These are phyloP conservation scores for Carex kokanica DNA, from an alignment of 176 grass and related monocot genomes.

Conservation along the genomic window DNA sequence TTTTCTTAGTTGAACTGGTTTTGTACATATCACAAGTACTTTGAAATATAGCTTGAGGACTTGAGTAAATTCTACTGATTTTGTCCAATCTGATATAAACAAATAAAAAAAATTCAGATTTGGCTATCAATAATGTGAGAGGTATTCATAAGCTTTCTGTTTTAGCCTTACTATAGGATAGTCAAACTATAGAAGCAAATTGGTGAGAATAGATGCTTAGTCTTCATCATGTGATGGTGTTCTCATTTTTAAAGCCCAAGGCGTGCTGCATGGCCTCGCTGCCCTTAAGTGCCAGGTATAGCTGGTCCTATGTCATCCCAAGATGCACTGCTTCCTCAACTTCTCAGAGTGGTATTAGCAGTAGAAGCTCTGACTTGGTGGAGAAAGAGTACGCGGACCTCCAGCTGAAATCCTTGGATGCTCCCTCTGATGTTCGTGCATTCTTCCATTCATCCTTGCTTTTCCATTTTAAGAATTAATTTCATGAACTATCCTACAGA, in stretches of 20 bases:
- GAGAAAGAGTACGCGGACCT: slow-evolving; percentile 85
- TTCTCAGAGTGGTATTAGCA: background rate
- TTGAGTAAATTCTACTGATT: background rate
- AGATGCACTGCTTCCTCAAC: background rate
- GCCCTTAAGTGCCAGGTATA: background rate
- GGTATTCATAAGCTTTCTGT: background rate
- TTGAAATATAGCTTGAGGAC: no score
- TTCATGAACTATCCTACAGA: background rate
- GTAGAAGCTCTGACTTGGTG: slow-evolving; percentile 54
- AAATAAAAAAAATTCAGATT: background rate
- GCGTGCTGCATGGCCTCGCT: background rate
- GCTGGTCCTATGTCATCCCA: background rate
- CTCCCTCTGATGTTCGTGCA: slow-evolving; percentile 1
- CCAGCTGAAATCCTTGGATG: slow-evolving; percentile 68
- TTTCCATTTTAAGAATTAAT: background rate
- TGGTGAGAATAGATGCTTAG: background rate
- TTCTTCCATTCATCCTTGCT: background rate
- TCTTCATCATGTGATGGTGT: background rate
- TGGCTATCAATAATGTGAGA: background rate
- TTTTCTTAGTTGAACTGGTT: no score
- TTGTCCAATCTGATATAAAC: background rate
- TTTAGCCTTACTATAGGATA: background rate
- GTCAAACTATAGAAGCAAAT: background rate
- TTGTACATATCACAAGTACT: no score
- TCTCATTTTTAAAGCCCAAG: slow-evolving; percentile 5